Conservation (phyloP, 1,284 basidiomycete genomes). For the Marasmius tenuissimus region DNA sequence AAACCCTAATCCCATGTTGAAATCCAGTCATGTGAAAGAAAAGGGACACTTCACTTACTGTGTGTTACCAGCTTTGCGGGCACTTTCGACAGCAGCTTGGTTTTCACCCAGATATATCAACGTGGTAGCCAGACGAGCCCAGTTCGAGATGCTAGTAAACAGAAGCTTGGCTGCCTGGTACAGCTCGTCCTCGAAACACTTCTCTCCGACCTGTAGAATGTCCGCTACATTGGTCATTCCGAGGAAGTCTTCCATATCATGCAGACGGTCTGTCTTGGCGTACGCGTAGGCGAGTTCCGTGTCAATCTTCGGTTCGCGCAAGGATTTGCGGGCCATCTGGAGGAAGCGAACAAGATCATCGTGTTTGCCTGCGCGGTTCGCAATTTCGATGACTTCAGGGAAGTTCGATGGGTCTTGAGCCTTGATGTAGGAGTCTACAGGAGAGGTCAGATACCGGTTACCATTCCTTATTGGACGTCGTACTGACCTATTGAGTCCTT, state of each 20-base stretch:
- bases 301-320: constrained; percentile 97
- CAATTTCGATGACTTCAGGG: constrained; percentile 95
- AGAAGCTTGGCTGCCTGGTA: constrained; percentile 97
- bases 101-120: constrained; percentile 99
- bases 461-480: constrained; percentile 1
- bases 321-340: constrained; percentile 98
- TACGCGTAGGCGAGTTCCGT: constrained; percentile 97
- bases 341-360: constrained; percentile 97
- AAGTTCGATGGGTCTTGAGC: constrained; percentile 97
- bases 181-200: constrained; percentile 98
- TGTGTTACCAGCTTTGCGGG: constrained; percentile 98
- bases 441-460: not conserved
- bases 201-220: constrained; percentile 94
- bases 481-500: constrained; percentile 93
- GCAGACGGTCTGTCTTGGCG: constrained; percentile 94
- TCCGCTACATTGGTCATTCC: constrained; percentile 99
- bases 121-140: constrained; percentile 96
- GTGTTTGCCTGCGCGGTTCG: constrained; percentile 94
- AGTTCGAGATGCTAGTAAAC: constrained; percentile 97
- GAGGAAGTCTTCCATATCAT: constrained; percentile 99
- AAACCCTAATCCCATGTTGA: constrained; percentile 64
- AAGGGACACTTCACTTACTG: constrained; percentile 57
- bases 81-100: constrained; percentile 97
- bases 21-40: not conserved
- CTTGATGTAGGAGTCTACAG: constrained; percentile 95